Percentiles rank a stretch among this genome's conserved stretches.
Conservation (phyloP, 805 yeast genomes). For the Pichia membranifaciens region DNA sequence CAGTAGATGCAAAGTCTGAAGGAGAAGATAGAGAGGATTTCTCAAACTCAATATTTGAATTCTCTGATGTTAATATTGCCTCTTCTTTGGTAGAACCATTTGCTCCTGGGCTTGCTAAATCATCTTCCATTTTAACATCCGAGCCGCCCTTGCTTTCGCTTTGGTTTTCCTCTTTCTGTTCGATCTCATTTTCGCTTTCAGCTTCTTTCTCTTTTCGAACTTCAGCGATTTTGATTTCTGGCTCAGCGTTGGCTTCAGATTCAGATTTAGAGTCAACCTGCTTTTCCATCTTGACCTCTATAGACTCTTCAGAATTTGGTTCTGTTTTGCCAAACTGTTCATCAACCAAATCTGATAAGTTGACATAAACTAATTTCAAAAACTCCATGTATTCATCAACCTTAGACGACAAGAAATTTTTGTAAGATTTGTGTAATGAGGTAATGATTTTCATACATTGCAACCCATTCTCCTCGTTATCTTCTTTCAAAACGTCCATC, state of each 20-base stretch:
- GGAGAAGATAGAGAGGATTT: slow-evolving; percentile 25
- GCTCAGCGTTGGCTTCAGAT: neutral
- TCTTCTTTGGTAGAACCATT: neutral
- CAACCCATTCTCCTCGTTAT: slow-evolving; percentile 95
- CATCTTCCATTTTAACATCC: neutral
- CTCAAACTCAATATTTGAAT: neutral
- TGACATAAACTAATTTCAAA: slow-evolving; percentile 69
- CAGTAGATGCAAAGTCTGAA: slow-evolving; percentile 38
- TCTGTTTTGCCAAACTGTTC: slow-evolving; percentile 50
- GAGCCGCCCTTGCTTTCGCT: neutral
- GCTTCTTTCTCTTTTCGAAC: neutral
- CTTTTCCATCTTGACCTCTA: neutral
- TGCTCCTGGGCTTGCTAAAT: slow-evolving; percentile 3
- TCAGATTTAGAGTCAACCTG: neutral
- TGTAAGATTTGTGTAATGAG: slow-evolving; percentile 79
- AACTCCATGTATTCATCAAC: slow-evolving; percentile 76
- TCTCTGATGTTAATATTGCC: neutral
- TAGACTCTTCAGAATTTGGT: neutral
- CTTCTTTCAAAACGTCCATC: slow-evolving; percentile 55
- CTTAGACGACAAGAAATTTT: slow-evolving; percentile 55
- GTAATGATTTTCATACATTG: slow-evolving; percentile 84
- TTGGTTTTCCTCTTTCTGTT: neutral
- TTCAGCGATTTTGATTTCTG: slow-evolving; percentile 3
- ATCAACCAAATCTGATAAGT: slow-evolving; percentile 68
- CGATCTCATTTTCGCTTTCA: neutral